These are phyloP conservation scores for Rosa hybrid DNA, from an alignment of 331 rosid species.

Conservation along the genomic window DNA sequence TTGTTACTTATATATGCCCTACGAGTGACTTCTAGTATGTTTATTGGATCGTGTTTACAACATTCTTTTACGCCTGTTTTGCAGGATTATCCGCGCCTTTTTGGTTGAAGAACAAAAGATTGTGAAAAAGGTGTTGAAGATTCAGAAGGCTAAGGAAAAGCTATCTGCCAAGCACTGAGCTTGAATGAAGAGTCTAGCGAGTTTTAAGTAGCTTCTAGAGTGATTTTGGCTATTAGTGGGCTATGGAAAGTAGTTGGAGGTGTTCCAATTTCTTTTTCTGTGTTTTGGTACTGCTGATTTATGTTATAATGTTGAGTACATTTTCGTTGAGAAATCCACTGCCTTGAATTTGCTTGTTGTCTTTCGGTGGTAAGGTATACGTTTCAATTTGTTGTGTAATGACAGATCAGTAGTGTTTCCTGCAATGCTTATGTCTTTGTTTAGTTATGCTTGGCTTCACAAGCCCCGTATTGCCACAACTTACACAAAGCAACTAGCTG, in stretches of 20 bases:
- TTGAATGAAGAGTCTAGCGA: background rate
- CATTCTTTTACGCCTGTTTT: background rate
- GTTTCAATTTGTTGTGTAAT: conserved; percentile 3
- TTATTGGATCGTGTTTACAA: background rate
- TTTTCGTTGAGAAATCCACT: conserved; percentile 28
- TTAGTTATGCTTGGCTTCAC: background rate
- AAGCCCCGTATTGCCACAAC: background rate
- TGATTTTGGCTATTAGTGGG: conserved; percentile 39
- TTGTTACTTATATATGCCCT: conserved; percentile 10
- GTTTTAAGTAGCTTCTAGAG: conserved; percentile 33
- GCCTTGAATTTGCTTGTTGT: conserved; percentile 13
- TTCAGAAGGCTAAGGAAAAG: conserved; percentile 66
- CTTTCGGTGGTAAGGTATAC: background rate
- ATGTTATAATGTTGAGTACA: conserved; percentile 4
- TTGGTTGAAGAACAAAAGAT: conserved; percentile 71
- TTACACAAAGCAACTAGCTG: background rate
- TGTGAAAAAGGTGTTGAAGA: conserved; percentile 73
- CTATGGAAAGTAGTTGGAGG: conserved; percentile 30
- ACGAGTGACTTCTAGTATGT: background rate
- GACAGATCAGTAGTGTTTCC: background rate
- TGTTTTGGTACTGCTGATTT: conserved; percentile 33
- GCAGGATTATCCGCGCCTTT: conserved; percentile 64
- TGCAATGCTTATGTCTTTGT: background rate
- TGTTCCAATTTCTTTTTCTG: conserved; percentile 32
- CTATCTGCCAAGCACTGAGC: conserved; percentile 41